Percentiles rank a stretch among this genome's conserved stretches.
These are phyloP conservation scores for Spatholobus suberectus DNA, from an alignment of 306 rosid genomes.

Conservation along the genomic window DNA sequence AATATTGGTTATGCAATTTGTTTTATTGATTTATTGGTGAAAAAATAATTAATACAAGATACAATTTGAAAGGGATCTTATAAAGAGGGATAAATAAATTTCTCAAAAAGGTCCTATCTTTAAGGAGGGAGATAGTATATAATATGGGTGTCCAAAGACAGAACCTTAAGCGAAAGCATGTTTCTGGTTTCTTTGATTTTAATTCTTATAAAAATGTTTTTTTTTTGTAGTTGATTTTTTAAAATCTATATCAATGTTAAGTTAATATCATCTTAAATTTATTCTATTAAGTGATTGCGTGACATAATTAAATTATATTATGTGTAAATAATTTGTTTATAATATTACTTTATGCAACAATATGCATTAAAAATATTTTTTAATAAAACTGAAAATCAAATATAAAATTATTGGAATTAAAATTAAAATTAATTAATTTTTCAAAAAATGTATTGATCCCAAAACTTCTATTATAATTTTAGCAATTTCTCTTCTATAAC, in stretches of 20 bases:
- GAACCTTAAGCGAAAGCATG: too few relatives aligned
- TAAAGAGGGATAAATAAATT: too few relatives aligned
- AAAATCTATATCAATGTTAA: not conserved
- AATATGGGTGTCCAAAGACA: too few relatives aligned
- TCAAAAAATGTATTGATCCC: not conserved
- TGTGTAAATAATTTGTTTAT: not conserved
- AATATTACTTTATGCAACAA: not conserved
- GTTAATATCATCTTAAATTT: too few relatives aligned
- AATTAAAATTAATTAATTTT: not conserved
- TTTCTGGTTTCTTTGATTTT: not conserved
- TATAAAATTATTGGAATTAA: not conserved
- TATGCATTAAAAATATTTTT: not conserved
- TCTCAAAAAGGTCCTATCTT: too few relatives aligned
- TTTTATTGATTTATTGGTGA: too few relatives aligned
- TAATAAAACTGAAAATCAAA: not conserved
- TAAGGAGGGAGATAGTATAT: too few relatives aligned
- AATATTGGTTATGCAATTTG: too few relatives aligned
- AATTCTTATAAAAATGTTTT: too few relatives aligned
- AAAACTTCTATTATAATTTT: not conserved
- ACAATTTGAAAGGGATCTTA: too few relatives aligned
- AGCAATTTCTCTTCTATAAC: not conserved
- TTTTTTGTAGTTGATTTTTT: not conserved
- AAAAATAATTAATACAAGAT: too few relatives aligned
- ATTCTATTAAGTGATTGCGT: too few relatives aligned
- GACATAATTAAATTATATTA: not conserved